These are phyloP conservation scores for Sherardia arvensis DNA, from an alignment of 257 asterid species.

Conservation along the genomic window DNA sequence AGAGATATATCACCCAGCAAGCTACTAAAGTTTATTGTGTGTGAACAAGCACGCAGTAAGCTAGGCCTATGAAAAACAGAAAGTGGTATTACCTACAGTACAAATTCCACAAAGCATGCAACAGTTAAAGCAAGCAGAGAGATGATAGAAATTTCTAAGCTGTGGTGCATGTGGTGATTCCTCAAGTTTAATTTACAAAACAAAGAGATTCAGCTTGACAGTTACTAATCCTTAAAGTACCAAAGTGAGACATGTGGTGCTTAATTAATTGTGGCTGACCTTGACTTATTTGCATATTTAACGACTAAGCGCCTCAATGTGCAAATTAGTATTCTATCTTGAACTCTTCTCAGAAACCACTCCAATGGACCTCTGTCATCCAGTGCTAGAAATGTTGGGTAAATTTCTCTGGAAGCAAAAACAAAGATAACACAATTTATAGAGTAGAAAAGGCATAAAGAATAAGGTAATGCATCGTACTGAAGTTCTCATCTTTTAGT, in stretches of 20 bases:
- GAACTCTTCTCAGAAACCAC: slow-evolving; percentile 76
- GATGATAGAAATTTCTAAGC: neutral
- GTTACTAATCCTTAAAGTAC: neutral
- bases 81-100: neutral
- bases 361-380: slow-evolving; percentile 50
- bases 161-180: neutral
- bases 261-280: slow-evolving; percentile 30
- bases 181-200: neutral
- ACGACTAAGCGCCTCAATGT: slow-evolving; percentile 55
- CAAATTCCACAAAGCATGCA: neutral
- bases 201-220: neutral
- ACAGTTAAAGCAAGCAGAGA: neutral
- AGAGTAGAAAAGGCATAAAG: neutral
- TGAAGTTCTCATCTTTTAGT: neutral
- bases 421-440: neutral
- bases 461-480: neutral
- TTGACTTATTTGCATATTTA: slow-evolving; percentile 54
- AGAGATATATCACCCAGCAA: neutral
- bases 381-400: slow-evolving; percentile 27
- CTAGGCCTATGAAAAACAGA: neutral
- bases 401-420: slow-evolving; percentile 39
- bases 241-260: neutral
- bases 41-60: neutral
- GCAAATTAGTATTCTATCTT: slow-evolving; percentile 59
- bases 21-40: neutral